Conservation (phyloP, 306 rosid species). For the Gynostemma pentaphyllum region DNA sequence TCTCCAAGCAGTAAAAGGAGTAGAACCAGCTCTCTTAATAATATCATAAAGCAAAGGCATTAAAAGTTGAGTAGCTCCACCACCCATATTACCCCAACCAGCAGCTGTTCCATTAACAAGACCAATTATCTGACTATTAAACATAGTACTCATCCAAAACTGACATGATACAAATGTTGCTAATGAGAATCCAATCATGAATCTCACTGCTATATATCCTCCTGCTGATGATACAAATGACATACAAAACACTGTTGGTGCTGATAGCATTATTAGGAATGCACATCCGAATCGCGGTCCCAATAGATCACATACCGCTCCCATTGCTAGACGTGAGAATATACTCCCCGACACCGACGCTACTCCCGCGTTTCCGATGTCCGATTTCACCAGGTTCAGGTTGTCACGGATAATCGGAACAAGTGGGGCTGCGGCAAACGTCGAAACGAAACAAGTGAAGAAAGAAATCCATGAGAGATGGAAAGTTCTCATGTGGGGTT, state of each 20-base stretch:
- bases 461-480: constrained; percentile 92
- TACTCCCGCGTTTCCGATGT: constrained; percentile 81
- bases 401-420: constrained; percentile 13
- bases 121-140: constrained; percentile 69
- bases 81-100: constrained; percentile 98
- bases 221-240: constrained; percentile 51
- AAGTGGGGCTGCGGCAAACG: constrained; percentile 84
- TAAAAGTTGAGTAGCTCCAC: constrained; percentile 83
- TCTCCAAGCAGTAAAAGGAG: constrained; percentile 77
- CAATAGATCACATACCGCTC: constrained; percentile 63
- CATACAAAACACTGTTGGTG: constrained; percentile 31
- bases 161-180: constrained; percentile 94
- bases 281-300: constrained; percentile 86
- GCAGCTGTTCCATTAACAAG: constrained; percentile 80
- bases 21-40: constrained; percentile 33
- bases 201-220: constrained; percentile 54
- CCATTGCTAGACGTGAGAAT: constrained; percentile 77
- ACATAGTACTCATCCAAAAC: constrained; percentile 97
- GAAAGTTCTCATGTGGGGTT: constrained; percentile 95
- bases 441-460: constrained; percentile 80
- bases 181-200: constrained; percentile 78
- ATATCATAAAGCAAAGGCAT: constrained; percentile 70
- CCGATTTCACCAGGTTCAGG: constrained; percentile 38
- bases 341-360: constrained; percentile 80
- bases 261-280: not conserved